Evolutionary conservation across 768 basidiomycete genomes (phyloP).

Genomic region (Suillus decipiens): DNA sequence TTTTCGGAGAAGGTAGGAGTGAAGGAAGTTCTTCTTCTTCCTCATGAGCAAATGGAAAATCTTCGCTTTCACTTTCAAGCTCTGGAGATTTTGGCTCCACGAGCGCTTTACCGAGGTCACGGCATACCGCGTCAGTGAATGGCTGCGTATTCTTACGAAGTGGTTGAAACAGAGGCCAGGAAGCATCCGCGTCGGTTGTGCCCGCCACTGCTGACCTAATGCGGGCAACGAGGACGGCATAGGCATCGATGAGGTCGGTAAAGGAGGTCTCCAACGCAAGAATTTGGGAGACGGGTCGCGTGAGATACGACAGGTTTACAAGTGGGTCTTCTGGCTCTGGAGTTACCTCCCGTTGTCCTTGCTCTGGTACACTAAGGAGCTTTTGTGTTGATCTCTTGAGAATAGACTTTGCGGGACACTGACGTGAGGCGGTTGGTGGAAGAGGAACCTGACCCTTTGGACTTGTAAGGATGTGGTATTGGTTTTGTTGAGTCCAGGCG

Average conservation of each 20-base stretch:
- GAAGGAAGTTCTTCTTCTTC: conserved; percentile 30
- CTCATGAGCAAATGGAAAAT: conserved; percentile 10
- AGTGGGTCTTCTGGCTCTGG: conserved; percentile 79
- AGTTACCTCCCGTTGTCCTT: conserved; percentile 59
- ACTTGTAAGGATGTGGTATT: conserved; percentile 44
- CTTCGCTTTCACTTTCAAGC: conserved; percentile 25
- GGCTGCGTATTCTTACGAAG: conserved; percentile 52
- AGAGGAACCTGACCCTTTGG: conserved; percentile 24
- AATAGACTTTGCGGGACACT: conserved; percentile 63
- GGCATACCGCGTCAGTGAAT: conserved; percentile 60
- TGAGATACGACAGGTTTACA: conserved; percentile 61
- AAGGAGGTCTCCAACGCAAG: conserved; percentile 49
- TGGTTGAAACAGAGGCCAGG: conserved; percentile 75
- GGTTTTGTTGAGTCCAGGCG: conserved; percentile 53
- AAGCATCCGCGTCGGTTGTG: conserved; percentile 55
- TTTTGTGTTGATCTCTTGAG: conserved; percentile 55
- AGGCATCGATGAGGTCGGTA: conserved; percentile 69
- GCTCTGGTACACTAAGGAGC: conserved; percentile 40
- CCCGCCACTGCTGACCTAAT: conserved; percentile 47
- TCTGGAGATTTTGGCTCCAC: conserved; percentile 49
- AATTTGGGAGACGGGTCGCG: conserved; percentile 63
- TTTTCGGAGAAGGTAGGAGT: conserved; percentile 66
- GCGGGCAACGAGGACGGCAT: conserved; percentile 68
- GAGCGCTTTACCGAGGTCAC: conserved; percentile 68
- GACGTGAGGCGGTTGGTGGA: conserved; percentile 38